These are phyloP conservation scores for Ochetophila trinervis DNA, from an alignment of 306 rosid species.

Conservation along the genomic window DNA sequence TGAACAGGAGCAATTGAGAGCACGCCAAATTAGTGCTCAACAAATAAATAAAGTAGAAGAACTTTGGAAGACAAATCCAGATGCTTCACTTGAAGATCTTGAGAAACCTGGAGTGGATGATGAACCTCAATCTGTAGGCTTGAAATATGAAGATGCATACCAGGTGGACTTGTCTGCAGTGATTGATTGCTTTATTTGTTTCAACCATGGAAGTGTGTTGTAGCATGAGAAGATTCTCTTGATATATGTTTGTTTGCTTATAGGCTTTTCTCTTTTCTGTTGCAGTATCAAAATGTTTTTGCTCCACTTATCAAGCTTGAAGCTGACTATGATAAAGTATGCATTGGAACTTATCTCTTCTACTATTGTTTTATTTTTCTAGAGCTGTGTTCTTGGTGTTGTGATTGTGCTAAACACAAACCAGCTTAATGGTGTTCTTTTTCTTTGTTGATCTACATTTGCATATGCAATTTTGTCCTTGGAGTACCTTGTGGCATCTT, in stretches of 20 bases:
- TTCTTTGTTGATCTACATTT: not conserved
- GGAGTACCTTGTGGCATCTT: slow-evolving; percentile 22
- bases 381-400: not conserved
- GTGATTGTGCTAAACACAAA: not conserved
- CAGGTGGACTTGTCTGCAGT: slow-evolving; percentile 52
- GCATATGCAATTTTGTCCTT: slow-evolving; percentile 10
- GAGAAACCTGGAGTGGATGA: slow-evolving; percentile 99
- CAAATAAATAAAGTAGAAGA: slow-evolving; percentile 99
- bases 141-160: slow-evolving; percentile 98
- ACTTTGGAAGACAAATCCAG: slow-evolving; percentile 98
- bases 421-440: no score
- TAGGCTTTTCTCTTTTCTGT: not conserved
- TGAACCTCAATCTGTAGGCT: slow-evolving; percentile 93
- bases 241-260: slow-evolving; percentile 22
- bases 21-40: slow-evolving; percentile 99
- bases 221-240: slow-evolving; percentile 7
- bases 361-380: not conserved
- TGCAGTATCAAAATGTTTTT: slow-evolving; percentile 98
- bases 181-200: slow-evolving; percentile 9
- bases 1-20: slow-evolving; percentile 98
- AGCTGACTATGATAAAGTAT: slow-evolving; percentile 98
- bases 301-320: slow-evolving; percentile 99
- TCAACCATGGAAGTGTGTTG: not conserved
- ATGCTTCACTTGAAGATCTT: slow-evolving; percentile 97
- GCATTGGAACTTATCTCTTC: not conserved